These are phyloP conservation scores for Leptographium galeiforme DNA, from an alignment of 2,329 filamentous ascomycete species.

Conservation along the genomic window DNA sequence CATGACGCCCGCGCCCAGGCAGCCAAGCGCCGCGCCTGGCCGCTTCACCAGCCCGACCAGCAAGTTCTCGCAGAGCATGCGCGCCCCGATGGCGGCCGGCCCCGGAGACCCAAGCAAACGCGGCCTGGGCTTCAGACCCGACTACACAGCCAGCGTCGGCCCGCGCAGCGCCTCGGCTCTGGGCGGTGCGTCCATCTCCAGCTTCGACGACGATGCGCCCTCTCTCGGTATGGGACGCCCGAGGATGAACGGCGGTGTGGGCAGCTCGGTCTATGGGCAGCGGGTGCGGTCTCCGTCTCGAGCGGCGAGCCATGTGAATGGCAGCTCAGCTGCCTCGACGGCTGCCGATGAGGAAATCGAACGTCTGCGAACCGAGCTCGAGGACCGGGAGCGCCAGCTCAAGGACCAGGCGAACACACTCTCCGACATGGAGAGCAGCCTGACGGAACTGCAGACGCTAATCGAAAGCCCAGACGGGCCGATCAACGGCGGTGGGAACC, in stretches of 20 bases:
- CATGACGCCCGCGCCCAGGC: conserved; percentile 36
- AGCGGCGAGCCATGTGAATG: conserved; percentile 17
- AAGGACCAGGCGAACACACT: conserved; percentile 73
- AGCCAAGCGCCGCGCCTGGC: conserved; percentile 25
- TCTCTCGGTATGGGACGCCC: conserved; percentile 37
- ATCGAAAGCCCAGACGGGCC: conserved; percentile 45
- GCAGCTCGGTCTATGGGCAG: conserved; percentile 24
- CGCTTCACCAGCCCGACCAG: conserved; percentile 50
- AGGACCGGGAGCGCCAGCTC: conserved; percentile 77
- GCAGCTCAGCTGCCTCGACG: conserved; percentile 6
- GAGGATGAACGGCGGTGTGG: conserved; percentile 37
- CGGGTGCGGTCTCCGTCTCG: conserved; percentile 40
- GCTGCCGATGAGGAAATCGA: conserved; percentile 58
- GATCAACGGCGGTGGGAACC: conserved; percentile 7
- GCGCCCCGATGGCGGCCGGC: conserved; percentile 27
- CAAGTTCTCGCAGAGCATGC: conserved; percentile 51
- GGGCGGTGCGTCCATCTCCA: conserved; percentile 30
- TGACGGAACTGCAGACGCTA: conserved; percentile 62
- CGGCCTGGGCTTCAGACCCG: conserved; percentile 22
- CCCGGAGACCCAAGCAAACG: conserved; percentile 47
- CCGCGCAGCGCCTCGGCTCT: conserved; percentile 48
- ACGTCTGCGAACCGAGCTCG: conserved; percentile 57
- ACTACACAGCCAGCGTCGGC: conserved; percentile 37
- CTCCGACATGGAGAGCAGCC: conserved; percentile 76
- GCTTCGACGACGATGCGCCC: conserved; percentile 44